Conservation (phyloP, 768 basidiomycete genomes). For the Pseudohyphozyma bogoriensis region DNA sequence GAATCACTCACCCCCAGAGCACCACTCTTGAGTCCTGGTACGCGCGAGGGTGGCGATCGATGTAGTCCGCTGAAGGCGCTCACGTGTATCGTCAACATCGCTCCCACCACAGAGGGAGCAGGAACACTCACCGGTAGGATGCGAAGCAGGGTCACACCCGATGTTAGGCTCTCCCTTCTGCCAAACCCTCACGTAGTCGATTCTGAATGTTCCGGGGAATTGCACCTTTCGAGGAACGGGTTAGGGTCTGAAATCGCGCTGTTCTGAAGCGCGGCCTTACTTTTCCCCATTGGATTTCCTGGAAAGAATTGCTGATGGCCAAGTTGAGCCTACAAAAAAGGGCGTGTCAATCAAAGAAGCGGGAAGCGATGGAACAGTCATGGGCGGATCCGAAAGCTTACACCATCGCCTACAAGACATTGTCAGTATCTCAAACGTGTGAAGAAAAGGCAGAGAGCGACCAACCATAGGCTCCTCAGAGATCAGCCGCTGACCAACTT, state of each 20-base stretch:
- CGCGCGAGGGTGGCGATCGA: too few species aligned
- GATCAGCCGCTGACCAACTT: constrained; percentile 57
- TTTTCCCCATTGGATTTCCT: not conserved
- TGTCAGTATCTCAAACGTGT: not conserved
- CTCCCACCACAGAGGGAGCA: too few species aligned
- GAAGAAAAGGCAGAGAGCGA: not conserved
- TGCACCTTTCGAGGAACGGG: not conserved
- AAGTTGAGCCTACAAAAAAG: constrained; percentile 49
- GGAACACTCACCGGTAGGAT: too few species aligned
- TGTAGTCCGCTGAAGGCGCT: too few species aligned
- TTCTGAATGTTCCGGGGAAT: too few species aligned
- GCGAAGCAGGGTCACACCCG: constrained; percentile 60
- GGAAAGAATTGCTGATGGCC: constrained; percentile 45
- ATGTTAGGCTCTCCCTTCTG: constrained; percentile 51
- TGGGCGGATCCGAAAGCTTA: not conserved
- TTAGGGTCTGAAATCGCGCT: not conserved
- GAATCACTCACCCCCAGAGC: too few species aligned
- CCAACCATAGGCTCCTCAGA: constrained; percentile 76
- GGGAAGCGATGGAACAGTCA: not conserved
- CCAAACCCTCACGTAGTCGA: constrained; percentile 32
- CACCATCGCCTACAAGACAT: not conserved
- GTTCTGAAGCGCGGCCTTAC: not conserved
- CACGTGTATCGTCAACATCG: too few species aligned
- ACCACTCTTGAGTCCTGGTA: too few species aligned
- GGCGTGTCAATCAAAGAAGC: not conserved